Evolutionary conservation across 208 protist genomes (phyloP), one percentile per base, ranked within the genome.

Genomic region (Phytomonas sp.): DNA sequence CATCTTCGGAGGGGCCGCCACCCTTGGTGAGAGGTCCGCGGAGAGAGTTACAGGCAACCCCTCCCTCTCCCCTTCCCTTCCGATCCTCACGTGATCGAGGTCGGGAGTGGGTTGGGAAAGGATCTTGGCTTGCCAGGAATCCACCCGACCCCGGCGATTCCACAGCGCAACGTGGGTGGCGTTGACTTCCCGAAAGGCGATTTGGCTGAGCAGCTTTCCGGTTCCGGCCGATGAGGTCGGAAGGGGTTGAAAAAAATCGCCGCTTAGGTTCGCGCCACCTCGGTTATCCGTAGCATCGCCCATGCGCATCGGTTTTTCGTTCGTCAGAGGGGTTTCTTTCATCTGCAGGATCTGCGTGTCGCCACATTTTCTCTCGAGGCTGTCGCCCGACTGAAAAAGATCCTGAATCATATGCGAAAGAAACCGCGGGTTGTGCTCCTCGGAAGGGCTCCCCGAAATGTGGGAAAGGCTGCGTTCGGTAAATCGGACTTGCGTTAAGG

Each of bases 321-420:
- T n/a, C n/a, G n/a, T n/a, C n/a, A n/a, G n/a, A n/a, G n/a, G n/a
- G n/a, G n/a, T n/a, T n/a, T n/a, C n/a, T n/a, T n/a, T n/a, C n/a
- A n/a, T n/a, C n/a, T n/a, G n/a, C n/a, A n/a, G n/a, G n/a, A n/a
- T n/a, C n/a, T n/a, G n/a, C n/a, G n/a, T n/a, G 8, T 11, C 17
- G 46, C 31, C 29, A 29, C 1, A 26, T 8, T 63, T 60, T 32
- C 26, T 43, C 0, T 7, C 28, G 46, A 73, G 72, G 33, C 33
- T 56, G 30, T 74, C 70, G 28, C 79, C 78, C 51, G 62, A 78
- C 56, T 79, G 67, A n/a, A 80, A 59, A 37, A 85, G 31, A 20
- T 76, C 72, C 32, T 78, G 75, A 67, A 88, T 68, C 2, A 84
- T 40, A 33, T 80, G 74, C 13, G 80, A 85, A 63, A 87, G 79